Conservation (phyloP, 108 stramenopile species). For the Conticribra weissflogii region DNA sequence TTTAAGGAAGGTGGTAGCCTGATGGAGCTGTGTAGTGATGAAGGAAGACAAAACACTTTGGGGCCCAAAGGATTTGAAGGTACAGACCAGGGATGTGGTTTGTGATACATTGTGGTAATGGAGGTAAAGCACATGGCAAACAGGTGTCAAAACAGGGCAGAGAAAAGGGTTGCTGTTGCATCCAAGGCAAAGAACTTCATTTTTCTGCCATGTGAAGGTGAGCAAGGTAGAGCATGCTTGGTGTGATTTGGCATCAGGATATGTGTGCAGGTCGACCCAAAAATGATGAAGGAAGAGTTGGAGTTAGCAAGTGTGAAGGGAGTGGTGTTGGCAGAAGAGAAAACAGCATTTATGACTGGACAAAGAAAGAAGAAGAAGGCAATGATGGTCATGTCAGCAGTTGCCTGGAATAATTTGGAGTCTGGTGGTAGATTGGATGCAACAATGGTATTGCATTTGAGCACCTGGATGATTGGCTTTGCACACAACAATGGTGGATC, state of each 20-base stretch:
- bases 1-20: conserved; percentile 10
- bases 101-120: conserved; percentile 2
- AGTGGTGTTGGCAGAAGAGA: conserved; percentile 8
- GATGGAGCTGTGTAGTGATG: conserved; percentile 14
- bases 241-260: conserved; percentile 12
- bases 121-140: conserved; percentile 31
- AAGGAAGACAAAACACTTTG: background rate
- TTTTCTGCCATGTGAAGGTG: conserved; percentile 49
- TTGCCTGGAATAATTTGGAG: background rate
- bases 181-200: conserved; percentile 47
- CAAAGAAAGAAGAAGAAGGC: conserved; percentile 55
- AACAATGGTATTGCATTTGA: background rate
- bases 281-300: conserved; percentile 29
- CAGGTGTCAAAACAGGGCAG: conserved; percentile 47
- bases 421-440: background rate
- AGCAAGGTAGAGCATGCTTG: conserved; percentile 36
- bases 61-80: conserved; percentile 2
- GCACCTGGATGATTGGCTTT: background rate
- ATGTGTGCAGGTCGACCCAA: conserved; percentile 24
- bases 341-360: conserved; percentile 22
- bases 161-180: conserved; percentile 38
- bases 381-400: background rate
- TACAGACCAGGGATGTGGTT: conserved; percentile 15
- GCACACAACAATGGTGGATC: background rate
- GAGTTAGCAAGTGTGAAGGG: conserved; percentile 41